phyloP scores from a whole-genome alignment of 192 early-diverging fungal species.

The Allomyces javanicus region DNA sequence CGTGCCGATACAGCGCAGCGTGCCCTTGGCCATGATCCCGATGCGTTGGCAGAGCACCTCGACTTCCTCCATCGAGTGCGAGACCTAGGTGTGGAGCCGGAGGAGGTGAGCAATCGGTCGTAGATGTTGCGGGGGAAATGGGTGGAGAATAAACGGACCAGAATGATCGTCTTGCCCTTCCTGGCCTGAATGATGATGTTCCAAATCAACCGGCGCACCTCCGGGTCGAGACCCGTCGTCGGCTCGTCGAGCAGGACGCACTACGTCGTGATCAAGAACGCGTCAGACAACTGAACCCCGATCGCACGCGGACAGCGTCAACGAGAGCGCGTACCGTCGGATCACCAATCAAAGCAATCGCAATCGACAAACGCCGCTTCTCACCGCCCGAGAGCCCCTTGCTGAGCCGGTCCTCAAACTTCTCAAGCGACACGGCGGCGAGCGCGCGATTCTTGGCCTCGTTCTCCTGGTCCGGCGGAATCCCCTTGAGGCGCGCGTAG shows the following conservation, averaged over 20 bases:
- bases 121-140: neutral
- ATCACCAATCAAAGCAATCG: conserved; percentile 47
- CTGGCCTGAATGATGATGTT: conserved; percentile 37
- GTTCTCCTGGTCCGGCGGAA: conserved; percentile 20
- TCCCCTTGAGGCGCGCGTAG: conserved; percentile 49
- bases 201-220: conserved; percentile 55
- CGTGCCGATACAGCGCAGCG: conserved; percentile 38
- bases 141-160: conserved; percentile 5
- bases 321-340: conserved; percentile 19
- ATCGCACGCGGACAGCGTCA: no score
- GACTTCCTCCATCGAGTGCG: conserved; percentile 64
- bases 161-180: conserved; percentile 36
- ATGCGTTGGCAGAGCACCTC: conserved; percentile 51
- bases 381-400: conserved; percentile 54
- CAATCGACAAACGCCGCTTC: conserved; percentile 52
- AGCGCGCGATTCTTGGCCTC: conserved; percentile 22
- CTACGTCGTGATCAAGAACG: no score
- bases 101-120: neutral
- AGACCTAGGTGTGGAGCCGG: conserved; percentile 7
- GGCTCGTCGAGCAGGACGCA: conserved; percentile 58
- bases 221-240: conserved; percentile 56
- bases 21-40: conserved; percentile 58
- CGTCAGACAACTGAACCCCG: no score
- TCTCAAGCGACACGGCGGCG: conserved; percentile 26
- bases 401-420: conserved; percentile 29